phyloP scores from a whole-genome alignment of 768 basidiomycete genomes.

The Boletellus sp. region DNA sequence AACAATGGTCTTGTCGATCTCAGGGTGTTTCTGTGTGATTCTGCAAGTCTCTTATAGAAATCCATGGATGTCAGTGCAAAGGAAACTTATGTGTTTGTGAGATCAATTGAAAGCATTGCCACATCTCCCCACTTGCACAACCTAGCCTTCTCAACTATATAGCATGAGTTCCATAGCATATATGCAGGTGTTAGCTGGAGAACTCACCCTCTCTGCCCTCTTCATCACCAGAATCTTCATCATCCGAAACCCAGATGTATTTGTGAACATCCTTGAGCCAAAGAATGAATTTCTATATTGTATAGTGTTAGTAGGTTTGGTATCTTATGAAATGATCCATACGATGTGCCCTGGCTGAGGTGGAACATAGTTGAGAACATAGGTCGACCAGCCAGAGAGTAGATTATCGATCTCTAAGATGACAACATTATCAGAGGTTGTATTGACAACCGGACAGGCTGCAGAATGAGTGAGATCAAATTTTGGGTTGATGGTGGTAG shows the following conservation, averaged over 20 bases:
- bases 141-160: background rate
- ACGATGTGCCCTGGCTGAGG: background rate
- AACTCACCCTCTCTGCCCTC: background rate
- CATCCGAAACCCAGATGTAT: background rate
- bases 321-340: too few relatives aligned
- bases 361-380: background rate
- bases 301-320: too few relatives aligned
- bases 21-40: too few relatives aligned
- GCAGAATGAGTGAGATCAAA: background rate
- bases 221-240: background rate
- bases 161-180: background rate
- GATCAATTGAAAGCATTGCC: too few relatives aligned
- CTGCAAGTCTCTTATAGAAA: too few relatives aligned
- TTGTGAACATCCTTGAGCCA: background rate
- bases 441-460: background rate
- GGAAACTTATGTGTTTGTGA: too few relatives aligned
- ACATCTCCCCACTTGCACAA: too few relatives aligned
- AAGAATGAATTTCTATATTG: background rate
- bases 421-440: background rate
- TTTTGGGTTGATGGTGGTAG: background rate
- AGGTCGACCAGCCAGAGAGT: background rate
- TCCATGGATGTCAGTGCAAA: too few relatives aligned
- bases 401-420: background rate
- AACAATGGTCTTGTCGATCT: too few relatives aligned
- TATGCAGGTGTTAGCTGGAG: background rate